These are phyloP conservation scores for Malassezia psittaci DNA, from an alignment of 1,284 basidiomycete genomes.

Conservation along the genomic window DNA sequence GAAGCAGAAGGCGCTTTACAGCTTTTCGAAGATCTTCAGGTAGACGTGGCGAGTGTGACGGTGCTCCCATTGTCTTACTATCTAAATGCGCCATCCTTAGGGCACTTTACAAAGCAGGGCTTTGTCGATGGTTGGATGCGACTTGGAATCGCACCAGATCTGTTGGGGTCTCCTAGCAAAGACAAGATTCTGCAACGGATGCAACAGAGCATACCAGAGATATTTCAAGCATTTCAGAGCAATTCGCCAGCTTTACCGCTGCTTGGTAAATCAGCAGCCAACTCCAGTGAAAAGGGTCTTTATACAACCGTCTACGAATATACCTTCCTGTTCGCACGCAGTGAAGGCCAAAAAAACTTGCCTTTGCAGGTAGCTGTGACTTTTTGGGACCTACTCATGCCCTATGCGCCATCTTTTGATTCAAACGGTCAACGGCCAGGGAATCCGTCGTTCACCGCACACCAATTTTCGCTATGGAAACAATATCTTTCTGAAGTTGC, in stretches of 20 bases:
- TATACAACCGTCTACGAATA: conserved; percentile 79
- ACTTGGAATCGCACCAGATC: conserved; percentile 18
- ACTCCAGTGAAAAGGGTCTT: conserved; percentile 21
- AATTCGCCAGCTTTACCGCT: conserved; percentile 24
- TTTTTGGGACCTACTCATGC: conserved; percentile 75
- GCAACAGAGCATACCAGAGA: conserved; percentile 21
- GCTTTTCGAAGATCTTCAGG: conserved; percentile 33
- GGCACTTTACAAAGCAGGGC: conserved; percentile 29
- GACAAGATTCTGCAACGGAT: conserved; percentile 28
- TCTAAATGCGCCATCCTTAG: conserved; percentile 33
- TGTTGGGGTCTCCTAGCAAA: not conserved
- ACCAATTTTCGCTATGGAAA: conserved; percentile 71
- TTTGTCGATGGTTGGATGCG: conserved; percentile 41
- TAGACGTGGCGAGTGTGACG: conserved; percentile 37
- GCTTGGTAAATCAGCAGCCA: not conserved
- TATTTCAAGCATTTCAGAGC: conserved; percentile 26
- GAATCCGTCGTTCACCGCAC: conserved; percentile 40
- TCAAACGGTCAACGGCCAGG: conserved; percentile 45
- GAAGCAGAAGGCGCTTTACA: conserved; percentile 37
- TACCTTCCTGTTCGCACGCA: conserved; percentile 74
- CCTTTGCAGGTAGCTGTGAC: conserved; percentile 64
- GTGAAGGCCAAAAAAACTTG: conserved; percentile 57
- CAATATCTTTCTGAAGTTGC: conserved; percentile 65
- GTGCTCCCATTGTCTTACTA: conserved; percentile 44
- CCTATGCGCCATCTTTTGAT: conserved; percentile 62